A percentile compares a stretch with the other conserved stretches of the same genome.
These are phyloP conservation scores for Cryptosporidium felis DNA, from an alignment of 169 alveolate species.

Conservation along the genomic window DNA sequence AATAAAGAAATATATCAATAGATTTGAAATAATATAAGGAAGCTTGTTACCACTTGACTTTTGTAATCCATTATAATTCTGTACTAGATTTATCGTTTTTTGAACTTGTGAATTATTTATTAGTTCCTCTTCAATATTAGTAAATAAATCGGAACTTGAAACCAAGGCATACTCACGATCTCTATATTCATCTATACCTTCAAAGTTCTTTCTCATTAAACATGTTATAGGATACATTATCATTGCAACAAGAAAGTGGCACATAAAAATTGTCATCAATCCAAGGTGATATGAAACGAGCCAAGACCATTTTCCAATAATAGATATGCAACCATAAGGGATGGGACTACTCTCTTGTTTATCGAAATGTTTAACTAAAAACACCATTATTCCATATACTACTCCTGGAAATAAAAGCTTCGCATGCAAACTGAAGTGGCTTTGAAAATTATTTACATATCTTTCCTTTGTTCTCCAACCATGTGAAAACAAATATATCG, in stretches of 20 bases:
- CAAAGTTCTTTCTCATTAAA: neutral
- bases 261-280: neutral
- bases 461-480: neutral
- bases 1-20: constrained; percentile 29
- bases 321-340: neutral
- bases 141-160: neutral
- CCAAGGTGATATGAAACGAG: constrained; percentile 5
- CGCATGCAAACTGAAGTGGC: neutral
- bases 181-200: neutral
- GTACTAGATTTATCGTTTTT: neutral
- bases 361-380: neutral
- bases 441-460: neutral
- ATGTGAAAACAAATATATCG: constrained; percentile 13
- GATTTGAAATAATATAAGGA: constrained; percentile 27
- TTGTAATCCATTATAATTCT: no score
- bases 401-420: constrained; percentile 41
- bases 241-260: constrained; percentile 21
- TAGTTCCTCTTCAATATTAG: neutral
- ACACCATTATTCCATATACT: neutral
- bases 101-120: neutral
- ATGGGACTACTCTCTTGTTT: neutral
- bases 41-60: neutral
- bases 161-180: neutral
- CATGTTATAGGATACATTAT: constrained; percentile 44
- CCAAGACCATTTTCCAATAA: constrained; percentile 2